A percentile compares a stretch with the other conserved stretches of the same genome.
These are phyloP conservation scores for Apiotrichum sp. DNA, from an alignment of 1,284 basidiomycete genomes.

Conservation along the genomic window DNA sequence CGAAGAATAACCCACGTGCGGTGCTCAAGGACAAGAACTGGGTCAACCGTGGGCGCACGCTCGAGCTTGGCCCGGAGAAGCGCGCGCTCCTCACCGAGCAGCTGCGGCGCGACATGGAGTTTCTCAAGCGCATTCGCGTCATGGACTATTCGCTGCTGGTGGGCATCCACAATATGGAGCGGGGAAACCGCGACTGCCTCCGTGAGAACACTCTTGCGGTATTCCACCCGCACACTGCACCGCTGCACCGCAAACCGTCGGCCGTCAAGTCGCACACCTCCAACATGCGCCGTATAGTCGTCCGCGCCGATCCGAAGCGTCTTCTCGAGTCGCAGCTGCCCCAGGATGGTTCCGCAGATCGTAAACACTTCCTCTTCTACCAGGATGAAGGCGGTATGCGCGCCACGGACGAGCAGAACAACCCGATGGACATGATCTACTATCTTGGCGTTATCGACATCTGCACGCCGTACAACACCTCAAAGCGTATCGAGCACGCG, in stretches of 20 bases:
- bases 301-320: constrained; percentile 67
- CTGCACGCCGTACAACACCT: constrained; percentile 72
- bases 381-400: constrained; percentile 92
- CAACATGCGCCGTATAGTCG: constrained; percentile 77
- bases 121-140: constrained; percentile 74
- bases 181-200: constrained; percentile 86
- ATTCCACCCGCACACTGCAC: constrained; percentile 59
- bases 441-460: constrained; percentile 95
- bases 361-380: constrained; percentile 85
- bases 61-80: constrained; percentile 93
- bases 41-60: constrained; percentile 69
- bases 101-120: constrained; percentile 74
- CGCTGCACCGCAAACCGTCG: constrained; percentile 55
- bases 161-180: constrained; percentile 84
- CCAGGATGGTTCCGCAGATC: constrained; percentile 59
- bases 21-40: constrained; percentile 96
- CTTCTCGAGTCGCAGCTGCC: constrained; percentile 64
- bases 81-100: constrained; percentile 83
- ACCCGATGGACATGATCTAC: constrained; percentile 72
- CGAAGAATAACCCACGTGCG: constrained; percentile 69
- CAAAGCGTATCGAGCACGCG: constrained; percentile 80
- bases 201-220: constrained; percentile 83
- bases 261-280: constrained; percentile 59
- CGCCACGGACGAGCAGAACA: constrained; percentile 80
- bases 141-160: constrained; percentile 97